Base-by-base conservation (phyloP, 139 green algal species). In the Zygnema circumcarinatum region DNA sequence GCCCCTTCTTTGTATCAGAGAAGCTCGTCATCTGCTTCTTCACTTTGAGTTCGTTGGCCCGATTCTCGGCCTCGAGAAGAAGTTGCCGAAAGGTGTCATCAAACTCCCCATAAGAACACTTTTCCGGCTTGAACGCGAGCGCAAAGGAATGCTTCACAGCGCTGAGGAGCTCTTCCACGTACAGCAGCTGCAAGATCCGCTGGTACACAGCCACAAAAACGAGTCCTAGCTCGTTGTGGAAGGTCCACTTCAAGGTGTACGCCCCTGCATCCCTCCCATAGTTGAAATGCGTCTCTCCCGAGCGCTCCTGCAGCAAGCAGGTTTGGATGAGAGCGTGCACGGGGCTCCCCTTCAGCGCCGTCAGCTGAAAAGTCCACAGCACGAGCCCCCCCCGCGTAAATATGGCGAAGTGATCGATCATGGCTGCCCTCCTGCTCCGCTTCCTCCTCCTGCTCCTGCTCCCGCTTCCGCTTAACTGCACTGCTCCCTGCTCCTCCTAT, bases 131-230 rank as follows among this genome's bases (percentile, higher is more conserved):
- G 67, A 91, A 90, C 22, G 29, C 32, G 2, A 21, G 39, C 1
- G 68, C 54, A 53, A 92, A 92, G 42, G 74, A 73, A 38, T 83
- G 38, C n/a, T 78, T 89, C 3, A 89, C 86, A 7, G 33, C 25
- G 32, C 73, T 40, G 11, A 92, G 87, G 11, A 92, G 82, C 22
- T 92, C 86, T 33, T 92, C 87, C 22, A 91, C 89, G 81, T 92
- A 92, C 53, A 89, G 85, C 56, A 92, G 36, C 56, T 95, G 84
- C 22, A 99, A 91, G 22, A 97, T 91, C 67, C 95, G 93, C 62
- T 98, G 95, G 87, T 99, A 98, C 1, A 98, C 96, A 0, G 96
- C 97, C 53, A 98, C 97, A 92, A 99, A 99, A 40, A 99, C 95
- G 1, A 99, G 90, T 2, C 94, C 96, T 67, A 99, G 88, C 21